phyloP scores from a whole-genome alignment of 1,284 basidiomycete genomes.

The Melampsora occidentalis region DNA sequence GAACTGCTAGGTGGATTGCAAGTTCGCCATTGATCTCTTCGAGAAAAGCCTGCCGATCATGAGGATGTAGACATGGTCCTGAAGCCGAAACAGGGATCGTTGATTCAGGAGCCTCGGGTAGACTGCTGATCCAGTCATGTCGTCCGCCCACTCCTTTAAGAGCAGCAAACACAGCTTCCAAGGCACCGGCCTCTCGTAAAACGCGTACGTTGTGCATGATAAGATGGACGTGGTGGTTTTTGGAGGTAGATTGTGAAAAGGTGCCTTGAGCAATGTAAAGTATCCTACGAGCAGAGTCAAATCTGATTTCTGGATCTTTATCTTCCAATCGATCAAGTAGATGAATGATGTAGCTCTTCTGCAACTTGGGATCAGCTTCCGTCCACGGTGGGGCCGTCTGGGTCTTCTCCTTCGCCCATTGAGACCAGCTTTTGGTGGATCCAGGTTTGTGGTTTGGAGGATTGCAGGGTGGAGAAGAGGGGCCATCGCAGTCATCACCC shows the following conservation, averaged over 20 bases:
- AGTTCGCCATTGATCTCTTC: slow-evolving; percentile 87
- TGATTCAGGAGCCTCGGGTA: slow-evolving; percentile 26
- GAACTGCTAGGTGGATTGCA: slow-evolving; percentile 82
- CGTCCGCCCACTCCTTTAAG: slow-evolving; percentile 36
- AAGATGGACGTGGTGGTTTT: slow-evolving; percentile 92
- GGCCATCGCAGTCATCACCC: slow-evolving; percentile 59
- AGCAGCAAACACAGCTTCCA: slow-evolving; percentile 35
- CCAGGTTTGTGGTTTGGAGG: slow-evolving; percentile 21
- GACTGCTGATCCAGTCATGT: slow-evolving; percentile 42
- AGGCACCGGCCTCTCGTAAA: slow-evolving; percentile 33
- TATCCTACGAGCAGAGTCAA: slow-evolving; percentile 78
- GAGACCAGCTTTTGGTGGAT: slow-evolving; percentile 33
- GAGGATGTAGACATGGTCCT: slow-evolving; percentile 18
- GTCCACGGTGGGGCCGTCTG: slow-evolving; percentile 16
- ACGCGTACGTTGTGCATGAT: slow-evolving; percentile 89
- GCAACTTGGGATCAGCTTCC: slow-evolving; percentile 31
- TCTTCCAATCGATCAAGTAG: slow-evolving; percentile 82
- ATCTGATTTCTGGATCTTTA: slow-evolving; percentile 74
- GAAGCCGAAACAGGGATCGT: slow-evolving; percentile 6
- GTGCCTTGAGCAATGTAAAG: slow-evolving; percentile 89
- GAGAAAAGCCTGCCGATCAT: slow-evolving; percentile 70
- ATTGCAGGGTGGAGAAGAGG: slow-evolving; percentile 2
- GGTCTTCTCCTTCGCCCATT: slow-evolving; percentile 32
- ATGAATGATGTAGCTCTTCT: slow-evolving; percentile 64
- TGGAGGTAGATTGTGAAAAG: slow-evolving; percentile 83